phyloP scores from a whole-genome alignment of 1,284 basidiomycete species.

The Ceratobasidium sp. region DNA sequence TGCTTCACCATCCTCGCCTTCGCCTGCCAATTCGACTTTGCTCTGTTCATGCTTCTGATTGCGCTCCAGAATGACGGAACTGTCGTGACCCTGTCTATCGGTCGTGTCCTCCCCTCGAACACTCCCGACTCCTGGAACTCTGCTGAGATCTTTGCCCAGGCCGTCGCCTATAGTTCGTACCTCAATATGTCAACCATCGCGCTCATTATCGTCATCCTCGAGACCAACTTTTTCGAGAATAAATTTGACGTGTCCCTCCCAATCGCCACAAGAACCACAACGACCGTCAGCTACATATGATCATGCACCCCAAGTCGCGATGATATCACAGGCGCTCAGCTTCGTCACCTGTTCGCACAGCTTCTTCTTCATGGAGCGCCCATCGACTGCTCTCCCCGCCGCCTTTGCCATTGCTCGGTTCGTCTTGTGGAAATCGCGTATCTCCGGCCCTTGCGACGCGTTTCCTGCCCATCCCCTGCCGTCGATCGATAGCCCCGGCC shows the following conservation, averaged over 20 bases:
- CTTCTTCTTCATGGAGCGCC: slow-evolving; percentile 99
- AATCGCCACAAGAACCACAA: slow-evolving; percentile 68
- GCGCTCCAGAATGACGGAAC: slow-evolving; percentile 97
- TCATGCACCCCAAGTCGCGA: slow-evolving; percentile 92
- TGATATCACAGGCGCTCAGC: slow-evolving; percentile 98
- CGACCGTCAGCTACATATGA: slow-evolving; percentile 80
- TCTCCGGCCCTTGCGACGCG: too few relatives aligned
- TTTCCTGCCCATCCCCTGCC: too few relatives aligned
- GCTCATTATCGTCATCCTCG: slow-evolving; percentile 85
- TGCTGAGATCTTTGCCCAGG: slow-evolving; percentile 95
- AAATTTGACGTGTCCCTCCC: slow-evolving; percentile 80
- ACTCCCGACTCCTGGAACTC: slow-evolving; percentile 96
- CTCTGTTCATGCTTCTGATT: slow-evolving; percentile 99
- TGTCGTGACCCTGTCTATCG: slow-evolving; percentile 98
- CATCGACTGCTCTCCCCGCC: slow-evolving; percentile 85
- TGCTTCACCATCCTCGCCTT: slow-evolving; percentile 97
- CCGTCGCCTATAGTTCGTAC: slow-evolving; percentile 94
- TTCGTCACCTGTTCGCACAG: slow-evolving; percentile 96
- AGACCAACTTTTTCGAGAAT: slow-evolving; percentile 90
- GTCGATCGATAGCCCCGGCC: too few relatives aligned
- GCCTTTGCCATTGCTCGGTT: slow-evolving; percentile 96
- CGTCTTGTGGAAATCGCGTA: too few relatives aligned
- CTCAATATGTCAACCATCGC: slow-evolving; percentile 88
- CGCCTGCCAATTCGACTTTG: slow-evolving; percentile 97
- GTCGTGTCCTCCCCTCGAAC: slow-evolving; percentile 93